phyloP scores from a whole-genome alignment of 306 rosid species.

The Sicyos baderoa region DNA sequence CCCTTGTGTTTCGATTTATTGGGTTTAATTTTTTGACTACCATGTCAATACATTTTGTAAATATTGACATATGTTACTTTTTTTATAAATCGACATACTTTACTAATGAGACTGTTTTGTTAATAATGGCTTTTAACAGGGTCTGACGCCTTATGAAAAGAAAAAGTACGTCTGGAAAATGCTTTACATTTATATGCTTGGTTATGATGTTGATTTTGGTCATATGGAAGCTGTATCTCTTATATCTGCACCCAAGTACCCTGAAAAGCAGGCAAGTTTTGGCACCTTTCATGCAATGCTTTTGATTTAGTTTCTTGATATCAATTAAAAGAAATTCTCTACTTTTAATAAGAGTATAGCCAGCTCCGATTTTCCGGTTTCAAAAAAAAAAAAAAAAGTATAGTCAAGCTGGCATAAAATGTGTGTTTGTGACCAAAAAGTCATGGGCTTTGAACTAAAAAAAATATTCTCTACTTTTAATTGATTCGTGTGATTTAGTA shows the following conservation, averaged over 20 bases:
- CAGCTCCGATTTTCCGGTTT: no score
- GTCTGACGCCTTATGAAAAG: slow-evolving; percentile 86
- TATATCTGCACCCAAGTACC: slow-evolving; percentile 99
- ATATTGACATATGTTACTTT: background rate
- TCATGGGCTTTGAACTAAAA: background rate
- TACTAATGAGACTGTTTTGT: background rate
- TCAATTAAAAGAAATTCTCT: background rate
- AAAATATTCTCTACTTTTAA: background rate
- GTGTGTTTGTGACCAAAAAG: no score
- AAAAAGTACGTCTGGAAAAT: slow-evolving; percentile 99
- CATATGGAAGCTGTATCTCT: slow-evolving; percentile 99
- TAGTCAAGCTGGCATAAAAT: no score
- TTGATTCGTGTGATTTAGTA: slow-evolving; percentile 26
- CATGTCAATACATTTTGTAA: slow-evolving; percentile 6
- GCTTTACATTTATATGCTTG: slow-evolving; percentile 95
- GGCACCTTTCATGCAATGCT: background rate
- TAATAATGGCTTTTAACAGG: slow-evolving; percentile 39
- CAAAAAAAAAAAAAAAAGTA: no score
- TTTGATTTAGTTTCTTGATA: background rate
- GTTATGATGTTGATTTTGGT: slow-evolving; percentile 99
- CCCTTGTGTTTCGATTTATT: no score
- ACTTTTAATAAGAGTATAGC: no score
- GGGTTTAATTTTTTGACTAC: no score
- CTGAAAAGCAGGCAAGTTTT: slow-evolving; percentile 82
- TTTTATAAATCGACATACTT: background rate